These are phyloP conservation scores for Coprinopsis sp. DNA, from an alignment of 768 basidiomycete genomes.

Conservation along the genomic window DNA sequence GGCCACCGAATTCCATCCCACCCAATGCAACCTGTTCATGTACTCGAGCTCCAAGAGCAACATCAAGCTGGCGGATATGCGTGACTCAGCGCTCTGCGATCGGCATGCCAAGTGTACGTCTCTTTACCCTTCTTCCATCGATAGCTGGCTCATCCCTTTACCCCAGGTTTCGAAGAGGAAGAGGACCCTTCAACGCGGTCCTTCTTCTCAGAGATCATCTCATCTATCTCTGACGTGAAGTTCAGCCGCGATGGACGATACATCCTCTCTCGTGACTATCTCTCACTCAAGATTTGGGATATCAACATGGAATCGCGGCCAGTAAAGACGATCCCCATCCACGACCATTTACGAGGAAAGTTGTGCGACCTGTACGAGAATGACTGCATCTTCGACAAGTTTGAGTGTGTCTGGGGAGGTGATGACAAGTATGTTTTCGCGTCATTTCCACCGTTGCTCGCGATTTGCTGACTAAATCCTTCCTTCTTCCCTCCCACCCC, in stretches of 20 bases:
- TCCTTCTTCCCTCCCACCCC: slow-evolving; percentile 13
- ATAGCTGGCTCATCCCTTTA: slow-evolving; percentile 12
- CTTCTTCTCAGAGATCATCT: slow-evolving; percentile 99
- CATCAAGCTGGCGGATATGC: slow-evolving; percentile 99
- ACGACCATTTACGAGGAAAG: slow-evolving; percentile 95
- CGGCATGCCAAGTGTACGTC: slow-evolving; percentile 89
- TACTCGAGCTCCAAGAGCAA: slow-evolving; percentile 99
- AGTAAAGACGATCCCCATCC: slow-evolving; percentile 96
- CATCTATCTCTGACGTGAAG: slow-evolving; percentile 98
- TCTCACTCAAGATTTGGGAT: slow-evolving; percentile 99
- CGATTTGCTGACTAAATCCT: too few relatives aligned
- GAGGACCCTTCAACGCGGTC: slow-evolving; percentile 96
- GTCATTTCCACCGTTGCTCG: too few relatives aligned
- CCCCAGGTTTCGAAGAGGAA: slow-evolving; percentile 93
- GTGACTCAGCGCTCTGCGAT: slow-evolving; percentile 95
- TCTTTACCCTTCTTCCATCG: slow-evolving; percentile 4
- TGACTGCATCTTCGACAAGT: slow-evolving; percentile 99
- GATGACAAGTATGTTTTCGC: slow-evolving; percentile 82
- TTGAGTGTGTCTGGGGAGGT: slow-evolving; percentile 97
- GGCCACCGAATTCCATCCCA: slow-evolving; percentile 98
- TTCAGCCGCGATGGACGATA: slow-evolving; percentile 97
- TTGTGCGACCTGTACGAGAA: slow-evolving; percentile 99
- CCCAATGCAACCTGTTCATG: slow-evolving; percentile 98
- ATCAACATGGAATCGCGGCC: slow-evolving; percentile 98
- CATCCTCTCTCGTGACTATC: slow-evolving; percentile 94